phyloP scores from a whole-genome alignment of 1,284 basidiomycete species.

The Cystobasidium pallidum region DNA sequence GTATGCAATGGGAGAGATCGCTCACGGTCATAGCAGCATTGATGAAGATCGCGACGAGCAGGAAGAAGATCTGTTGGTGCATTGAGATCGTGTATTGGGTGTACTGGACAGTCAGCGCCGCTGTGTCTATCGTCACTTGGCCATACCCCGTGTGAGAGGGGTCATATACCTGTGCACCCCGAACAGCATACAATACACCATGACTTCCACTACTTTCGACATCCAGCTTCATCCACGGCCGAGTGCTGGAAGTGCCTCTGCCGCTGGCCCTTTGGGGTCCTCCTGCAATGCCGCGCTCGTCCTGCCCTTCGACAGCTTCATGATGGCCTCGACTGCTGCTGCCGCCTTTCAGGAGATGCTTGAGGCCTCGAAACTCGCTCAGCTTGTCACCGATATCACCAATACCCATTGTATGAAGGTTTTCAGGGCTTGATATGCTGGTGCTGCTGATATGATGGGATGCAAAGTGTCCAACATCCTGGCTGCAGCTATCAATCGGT shows the following conservation, averaged over 20 bases:
- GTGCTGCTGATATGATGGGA: background rate
- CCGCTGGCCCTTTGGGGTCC: slow-evolving; percentile 28
- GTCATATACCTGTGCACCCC: slow-evolving; percentile 32
- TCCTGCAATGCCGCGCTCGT: slow-evolving; percentile 4
- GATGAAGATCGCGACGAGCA: slow-evolving; percentile 44
- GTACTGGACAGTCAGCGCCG: background rate
- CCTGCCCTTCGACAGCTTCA: slow-evolving; percentile 9
- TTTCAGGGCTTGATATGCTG: background rate
- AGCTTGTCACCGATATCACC: slow-evolving; percentile 22
- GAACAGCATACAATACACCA: slow-evolving; percentile 16
- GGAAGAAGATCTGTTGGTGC: slow-evolving; percentile 36
- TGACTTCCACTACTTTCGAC: slow-evolving; percentile 6
- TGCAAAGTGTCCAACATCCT: slow-evolving; percentile 4
- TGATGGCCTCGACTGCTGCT: slow-evolving; percentile 14
- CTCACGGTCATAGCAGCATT: slow-evolving; percentile 38
- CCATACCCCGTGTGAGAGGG: background rate
- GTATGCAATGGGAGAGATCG: too few species aligned
- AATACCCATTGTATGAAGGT: background rate
- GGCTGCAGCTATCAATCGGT: background rate
- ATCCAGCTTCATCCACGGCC: slow-evolving; percentile 36
- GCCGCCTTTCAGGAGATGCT: slow-evolving; percentile 19
- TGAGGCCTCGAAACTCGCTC: slow-evolving; percentile 24
- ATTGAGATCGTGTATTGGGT: background rate
- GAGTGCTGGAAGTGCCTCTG: background rate
- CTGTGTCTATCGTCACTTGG: background rate